Evolutionary conservation across 2,329 filamentous ascomycete genomes (phyloP).

Genomic region (Colletotrichum higginsianum): DNA sequence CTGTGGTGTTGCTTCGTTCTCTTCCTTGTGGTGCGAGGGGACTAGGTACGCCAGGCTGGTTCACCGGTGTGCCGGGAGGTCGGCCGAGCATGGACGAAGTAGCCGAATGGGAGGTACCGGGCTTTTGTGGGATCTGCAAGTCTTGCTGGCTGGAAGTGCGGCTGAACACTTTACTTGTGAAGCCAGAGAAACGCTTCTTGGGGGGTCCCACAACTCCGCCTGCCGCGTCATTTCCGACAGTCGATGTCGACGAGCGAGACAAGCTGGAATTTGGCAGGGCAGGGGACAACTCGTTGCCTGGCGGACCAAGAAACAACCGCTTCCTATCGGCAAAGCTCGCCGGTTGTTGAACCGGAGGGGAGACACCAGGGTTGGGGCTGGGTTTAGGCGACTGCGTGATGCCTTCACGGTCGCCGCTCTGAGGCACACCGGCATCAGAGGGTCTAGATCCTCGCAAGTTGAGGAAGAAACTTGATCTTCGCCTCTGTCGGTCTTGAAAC

Average conservation of each 20-base stretch:
- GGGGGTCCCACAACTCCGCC: constrained; percentile 35
- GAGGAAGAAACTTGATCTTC: constrained; percentile 57
- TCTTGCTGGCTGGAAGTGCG: constrained; percentile 45
- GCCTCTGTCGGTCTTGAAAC: constrained; percentile 52
- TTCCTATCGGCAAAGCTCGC: constrained; percentile 53
- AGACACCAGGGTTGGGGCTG: constrained; percentile 42
- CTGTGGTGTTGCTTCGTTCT: constrained; percentile 45
- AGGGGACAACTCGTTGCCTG: constrained; percentile 37
- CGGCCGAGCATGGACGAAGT: constrained; percentile 44
- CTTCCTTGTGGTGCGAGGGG: constrained; percentile 27
- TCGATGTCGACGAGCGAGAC: constrained; percentile 49
- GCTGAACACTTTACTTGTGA: constrained; percentile 50
- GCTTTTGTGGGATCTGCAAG: constrained; percentile 36
- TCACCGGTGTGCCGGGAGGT: constrained; percentile 22
- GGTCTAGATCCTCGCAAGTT: constrained; percentile 46
- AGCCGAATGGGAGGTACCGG: constrained; percentile 45
- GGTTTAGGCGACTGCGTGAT: constrained; percentile 36
- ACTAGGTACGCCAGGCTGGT: constrained; percentile 26
- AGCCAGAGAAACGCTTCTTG: constrained; percentile 64
- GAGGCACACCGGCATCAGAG: constrained; percentile 46
- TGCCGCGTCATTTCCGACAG: constrained; percentile 41
- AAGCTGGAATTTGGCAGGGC: constrained; percentile 39
- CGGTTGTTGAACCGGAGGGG: constrained; percentile 43
- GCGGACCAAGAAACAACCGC: constrained; percentile 55
- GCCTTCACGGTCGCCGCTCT: constrained; percentile 43